Conservation (phyloP, 495 filamentous ascomycete genomes). For the Schizothecium vesticola region DNA sequence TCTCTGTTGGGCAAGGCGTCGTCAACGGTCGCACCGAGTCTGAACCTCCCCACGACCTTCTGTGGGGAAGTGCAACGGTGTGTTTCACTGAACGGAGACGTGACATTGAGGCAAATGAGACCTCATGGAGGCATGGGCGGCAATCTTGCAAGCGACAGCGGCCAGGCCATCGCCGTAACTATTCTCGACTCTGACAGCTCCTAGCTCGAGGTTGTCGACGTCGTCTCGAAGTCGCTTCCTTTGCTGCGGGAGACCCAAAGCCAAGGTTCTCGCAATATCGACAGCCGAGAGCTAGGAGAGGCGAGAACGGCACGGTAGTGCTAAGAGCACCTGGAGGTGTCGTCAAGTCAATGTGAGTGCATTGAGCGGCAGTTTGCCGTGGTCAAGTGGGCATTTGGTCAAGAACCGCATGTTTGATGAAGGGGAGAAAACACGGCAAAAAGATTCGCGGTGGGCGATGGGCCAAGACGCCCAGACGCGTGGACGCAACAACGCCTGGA, state of each 20-base stretch:
- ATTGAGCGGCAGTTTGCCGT: not conserved
- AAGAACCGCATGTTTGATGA: not conserved
- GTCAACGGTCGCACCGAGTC: conserved; percentile 1
- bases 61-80: conserved; percentile 19
- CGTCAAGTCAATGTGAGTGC: not conserved
- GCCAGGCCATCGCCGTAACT: not conserved
- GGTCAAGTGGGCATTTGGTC: not conserved
- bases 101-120: not conserved
- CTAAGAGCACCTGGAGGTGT: not conserved
- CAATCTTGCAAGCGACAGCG: not conserved
- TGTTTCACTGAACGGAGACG: conserved; percentile 8
- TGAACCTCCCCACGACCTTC: conserved; percentile 3
- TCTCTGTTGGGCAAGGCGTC: conserved; percentile 6
- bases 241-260: conserved; percentile 10
- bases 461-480: not conserved
- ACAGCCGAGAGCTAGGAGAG: conserved; percentile 12
- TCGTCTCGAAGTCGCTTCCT: not conserved
- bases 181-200: not conserved
- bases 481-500: too few species aligned
- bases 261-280: conserved; percentile 25
- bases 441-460: too few species aligned
- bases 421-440: not conserved
- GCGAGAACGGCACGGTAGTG: conserved; percentile 18
- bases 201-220: not conserved
- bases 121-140: not conserved